Evolutionary conservation across 164 flowering plant genomes (phyloP), one percentile per base, ranked within the genome.

Genomic region (Echeveria elegans): DNA sequence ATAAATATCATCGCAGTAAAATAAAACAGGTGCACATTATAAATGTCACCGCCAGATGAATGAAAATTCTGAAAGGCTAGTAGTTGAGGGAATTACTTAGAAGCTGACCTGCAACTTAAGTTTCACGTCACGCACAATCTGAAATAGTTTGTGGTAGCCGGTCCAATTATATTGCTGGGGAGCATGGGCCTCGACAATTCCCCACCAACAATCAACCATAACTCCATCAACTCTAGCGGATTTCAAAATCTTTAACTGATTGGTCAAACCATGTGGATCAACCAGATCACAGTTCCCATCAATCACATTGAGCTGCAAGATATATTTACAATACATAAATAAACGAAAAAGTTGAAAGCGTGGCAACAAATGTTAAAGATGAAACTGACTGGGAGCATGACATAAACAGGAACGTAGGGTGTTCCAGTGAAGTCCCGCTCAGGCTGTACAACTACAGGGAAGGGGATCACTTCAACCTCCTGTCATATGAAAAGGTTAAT

Each of bases 151-250:
- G 69, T 77, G 82, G 77, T 94, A 94, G 62, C 97, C 99, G 80
- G 69, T 82, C 99, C 99, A 91, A 58, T 89, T 87, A 76, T 91
- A 94, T 66, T 87, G 86, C 68, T 78, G 89, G 0, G 99, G 97
- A 69, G 81, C 72, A 81, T 86, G 90, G 30, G 92, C 92, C 80
- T 94, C 99, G 12, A 89, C 99, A 61, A 94, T 83, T 45, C 99
- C 99, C 99, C 99, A 94, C 99, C 99, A 94, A 77, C 97, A 91
- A 75, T 94, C 89, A 71, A 91, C 92, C 88, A 78, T 83, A 62
- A 94, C 83, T 43, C 99, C 99, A 75, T 94, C 99, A 68, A 91
- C 83, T 69, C 87, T 87, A 56, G 78, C 66, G 34, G 92, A 82
- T 74, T 94, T 91, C 78, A 94, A 79, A 28, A 76, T 67, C 73